Conservation (phyloP, 192 early-diverging fungal genomes). For the Diversispora epigaea region DNA sequence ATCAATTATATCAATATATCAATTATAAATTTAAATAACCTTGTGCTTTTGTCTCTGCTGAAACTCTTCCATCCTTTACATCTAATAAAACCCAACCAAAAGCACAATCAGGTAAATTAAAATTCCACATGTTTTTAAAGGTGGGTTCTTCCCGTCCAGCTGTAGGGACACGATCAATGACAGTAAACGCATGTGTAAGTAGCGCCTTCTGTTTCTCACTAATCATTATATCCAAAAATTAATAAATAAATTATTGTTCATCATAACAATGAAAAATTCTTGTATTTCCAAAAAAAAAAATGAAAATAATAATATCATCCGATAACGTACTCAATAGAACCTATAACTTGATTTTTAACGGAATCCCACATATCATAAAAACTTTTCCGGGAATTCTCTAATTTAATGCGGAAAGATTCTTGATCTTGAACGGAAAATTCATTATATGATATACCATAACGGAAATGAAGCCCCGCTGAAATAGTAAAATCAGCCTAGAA, state of each 20-base stretch:
- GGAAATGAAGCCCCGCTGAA: constrained; percentile 62
- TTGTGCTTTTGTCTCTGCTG: constrained; percentile 57
- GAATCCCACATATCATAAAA: constrained; percentile 57
- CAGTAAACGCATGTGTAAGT: constrained; percentile 52
- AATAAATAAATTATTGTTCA: neutral
- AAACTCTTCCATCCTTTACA: constrained; percentile 51
- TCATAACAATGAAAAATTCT: neutral
- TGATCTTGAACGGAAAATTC: constrained; percentile 60
- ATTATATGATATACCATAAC: constrained; percentile 62
- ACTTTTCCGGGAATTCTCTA: constrained; percentile 50
- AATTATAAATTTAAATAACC: constrained; percentile 33
- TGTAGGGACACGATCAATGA: constrained; percentile 54
- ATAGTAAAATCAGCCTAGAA: constrained; percentile 61
- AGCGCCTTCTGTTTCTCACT: constrained; percentile 52
- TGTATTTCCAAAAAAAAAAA: neutral
- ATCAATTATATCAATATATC: neutral
- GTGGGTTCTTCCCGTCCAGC: constrained; percentile 50
- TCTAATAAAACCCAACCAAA: constrained; percentile 55
- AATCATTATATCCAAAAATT: constrained; percentile 22
- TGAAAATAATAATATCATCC: neutral
- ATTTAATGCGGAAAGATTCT: constrained; percentile 52
- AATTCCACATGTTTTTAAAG: constrained; percentile 67
- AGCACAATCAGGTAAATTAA: constrained; percentile 60
- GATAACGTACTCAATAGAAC: constrained; percentile 48
- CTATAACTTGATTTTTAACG: constrained; percentile 55